phyloP scores from a whole-genome alignment of 129 eudicot genomes.

The carrot (Daucus carota) region DNA sequence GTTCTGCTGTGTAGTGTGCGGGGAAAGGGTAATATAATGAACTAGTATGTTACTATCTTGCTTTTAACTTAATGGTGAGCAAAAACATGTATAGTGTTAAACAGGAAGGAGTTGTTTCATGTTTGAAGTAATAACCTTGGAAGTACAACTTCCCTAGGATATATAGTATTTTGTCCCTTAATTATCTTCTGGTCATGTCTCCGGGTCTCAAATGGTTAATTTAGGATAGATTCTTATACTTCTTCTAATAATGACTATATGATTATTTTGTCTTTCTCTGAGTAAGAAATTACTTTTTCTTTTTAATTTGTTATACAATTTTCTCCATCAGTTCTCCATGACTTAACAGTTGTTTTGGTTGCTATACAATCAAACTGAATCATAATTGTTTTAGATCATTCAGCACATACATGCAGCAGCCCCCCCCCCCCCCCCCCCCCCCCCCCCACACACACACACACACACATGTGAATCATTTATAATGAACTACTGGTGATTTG shows the following conservation, averaged over 20 bases:
- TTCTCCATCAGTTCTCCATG: background rate
- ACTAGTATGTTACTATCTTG: background rate
- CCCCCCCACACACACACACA: background rate
- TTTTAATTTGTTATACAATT: background rate
- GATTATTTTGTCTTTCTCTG: background rate
- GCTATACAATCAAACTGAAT: background rate
- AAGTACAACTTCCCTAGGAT: background rate
- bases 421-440: background rate
- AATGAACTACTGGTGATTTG: background rate
- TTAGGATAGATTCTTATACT: background rate
- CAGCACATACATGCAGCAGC: background rate
- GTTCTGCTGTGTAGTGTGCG: background rate
- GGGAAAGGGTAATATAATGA: background rate
- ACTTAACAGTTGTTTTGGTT: background rate
- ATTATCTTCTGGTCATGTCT: background rate
- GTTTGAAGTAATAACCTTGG: background rate
- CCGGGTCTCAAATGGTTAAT: background rate
- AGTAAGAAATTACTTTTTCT: background rate
- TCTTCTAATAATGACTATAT: background rate
- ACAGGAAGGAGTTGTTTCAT: background rate
- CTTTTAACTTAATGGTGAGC: background rate
- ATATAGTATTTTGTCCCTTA: background rate
- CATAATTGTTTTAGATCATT: background rate
- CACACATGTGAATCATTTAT: background rate
- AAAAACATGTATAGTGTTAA: background rate